Evolutionary conservation across 2,329 filamentous ascomycete genomes (phyloP), one percentile per base, ranked within the genome.

Genomic region (Cyphellophora europaea): DNA sequence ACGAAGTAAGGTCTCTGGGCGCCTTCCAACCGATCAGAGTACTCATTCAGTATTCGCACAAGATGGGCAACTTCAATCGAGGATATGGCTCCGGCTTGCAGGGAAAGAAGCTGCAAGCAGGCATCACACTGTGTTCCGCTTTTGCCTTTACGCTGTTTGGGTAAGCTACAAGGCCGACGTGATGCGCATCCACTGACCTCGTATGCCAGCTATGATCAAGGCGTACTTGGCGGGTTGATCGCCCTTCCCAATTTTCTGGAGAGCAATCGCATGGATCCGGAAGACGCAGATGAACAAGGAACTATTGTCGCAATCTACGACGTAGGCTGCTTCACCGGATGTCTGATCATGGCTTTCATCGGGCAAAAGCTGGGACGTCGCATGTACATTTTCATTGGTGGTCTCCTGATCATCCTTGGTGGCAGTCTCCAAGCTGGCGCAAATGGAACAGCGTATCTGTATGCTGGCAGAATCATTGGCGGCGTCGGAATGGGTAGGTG

Each of bases 371-470:
- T 57, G 12, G 59, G 59, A 28, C 57, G 59, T 38, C 56, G 57
- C 11, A 59, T 55, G 42, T 69, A 71, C 8, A 68, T 71, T 42
- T 75, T 76, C 45, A 61, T 70, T 23, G 75, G 74, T 32, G 67
- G 72, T 14, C 53, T 71, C 25, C 70, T 78, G 41, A 59, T 62
- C 53, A 55, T 59, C 8, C 32, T 62, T 21, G 59, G 59, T 30
- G 59, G 59, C 14, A 40, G 57, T 16, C 57, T 62, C 32, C 58
- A 62, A 41, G 54, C 48, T 11, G 45, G 37, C 13, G 27, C 41
- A 4, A 21, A 27, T 2, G 37, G 37, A 11, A 31, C 17, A 6
- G 27, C 45, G 27, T 36, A 51, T 13, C 52, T 47, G 28, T 44
- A 45, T 1, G 38, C 49, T 12, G 32, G 42, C 2, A 50, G 51